Conservation (phyloP, 2,329 filamentous ascomycete species). For the Hypoxylon sp. region DNA sequence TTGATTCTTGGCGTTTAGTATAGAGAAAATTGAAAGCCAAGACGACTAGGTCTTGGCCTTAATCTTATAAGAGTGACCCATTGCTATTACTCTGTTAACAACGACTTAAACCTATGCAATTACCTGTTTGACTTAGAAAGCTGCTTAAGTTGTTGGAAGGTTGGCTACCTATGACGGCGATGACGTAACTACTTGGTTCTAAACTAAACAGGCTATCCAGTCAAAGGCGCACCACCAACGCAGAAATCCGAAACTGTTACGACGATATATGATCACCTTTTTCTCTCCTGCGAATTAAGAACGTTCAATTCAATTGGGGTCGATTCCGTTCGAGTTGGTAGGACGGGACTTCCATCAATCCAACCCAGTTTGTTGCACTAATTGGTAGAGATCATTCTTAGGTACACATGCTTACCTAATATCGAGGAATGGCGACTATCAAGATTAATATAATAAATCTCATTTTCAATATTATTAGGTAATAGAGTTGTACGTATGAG, state of each 20-base stretch:
- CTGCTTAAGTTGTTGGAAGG: slow-evolving; percentile 13
- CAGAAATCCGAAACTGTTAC: background rate
- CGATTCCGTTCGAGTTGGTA: background rate
- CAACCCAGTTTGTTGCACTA: background rate
- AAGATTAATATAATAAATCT: background rate
- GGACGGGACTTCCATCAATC: background rate
- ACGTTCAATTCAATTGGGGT: background rate
- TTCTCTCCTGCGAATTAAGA: background rate
- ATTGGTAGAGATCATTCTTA: background rate
- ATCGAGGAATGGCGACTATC: background rate
- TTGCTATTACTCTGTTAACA: slow-evolving; percentile 7
- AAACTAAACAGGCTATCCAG: slow-evolving; percentile 13
- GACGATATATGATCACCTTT: background rate
- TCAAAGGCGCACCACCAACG: background rate
- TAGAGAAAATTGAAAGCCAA: slow-evolving; percentile 6
- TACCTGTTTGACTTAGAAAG: slow-evolving; percentile 8
- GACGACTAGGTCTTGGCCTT: slow-evolving; percentile 10
- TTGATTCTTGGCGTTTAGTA: background rate
- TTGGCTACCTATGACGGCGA: slow-evolving; percentile 31
- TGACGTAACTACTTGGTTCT: slow-evolving; percentile 27
- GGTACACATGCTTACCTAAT: background rate
- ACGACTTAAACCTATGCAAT: background rate
- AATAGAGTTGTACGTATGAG: background rate
- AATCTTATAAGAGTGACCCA: slow-evolving; percentile 6
- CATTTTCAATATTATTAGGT: background rate